phyloP scores from a whole-genome alignment of 257 asterid genomes.

The Solanum microdontum region DNA sequence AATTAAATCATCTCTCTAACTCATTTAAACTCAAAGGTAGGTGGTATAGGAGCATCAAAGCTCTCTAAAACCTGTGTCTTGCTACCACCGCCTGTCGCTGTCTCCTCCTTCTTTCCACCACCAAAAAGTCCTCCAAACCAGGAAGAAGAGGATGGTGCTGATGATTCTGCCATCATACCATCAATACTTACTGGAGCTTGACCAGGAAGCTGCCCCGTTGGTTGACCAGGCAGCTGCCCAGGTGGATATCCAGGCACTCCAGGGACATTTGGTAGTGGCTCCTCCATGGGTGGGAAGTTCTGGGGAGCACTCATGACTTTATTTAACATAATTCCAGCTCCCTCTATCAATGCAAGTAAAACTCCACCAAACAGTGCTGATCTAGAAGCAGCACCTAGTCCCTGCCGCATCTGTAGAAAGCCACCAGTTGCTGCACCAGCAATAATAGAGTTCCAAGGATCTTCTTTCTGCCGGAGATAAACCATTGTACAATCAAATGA shows the following conservation, averaged over 20 bases:
- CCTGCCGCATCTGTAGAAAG: conserved; percentile 20
- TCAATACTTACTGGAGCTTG: conserved; percentile 44
- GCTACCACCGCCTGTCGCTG: conserved; percentile 37
- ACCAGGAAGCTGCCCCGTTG: conserved; percentile 56
- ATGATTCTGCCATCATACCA: conserved; percentile 16
- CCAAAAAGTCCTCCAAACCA: conserved; percentile 87
- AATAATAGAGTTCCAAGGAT: conserved; percentile 29
- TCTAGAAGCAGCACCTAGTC: conserved; percentile 8
- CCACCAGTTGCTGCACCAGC: conserved; percentile 29
- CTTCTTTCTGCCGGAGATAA: conserved; percentile 22
- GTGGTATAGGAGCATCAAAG: conserved; percentile 84
- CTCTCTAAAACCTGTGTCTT: conserved; percentile 89
- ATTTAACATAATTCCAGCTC: conserved; percentile 22
- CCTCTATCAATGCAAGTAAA: conserved; percentile 22
- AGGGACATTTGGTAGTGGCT: conserved; percentile 30
- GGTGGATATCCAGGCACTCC: conserved; percentile 21
- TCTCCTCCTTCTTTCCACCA: conserved; percentile 41
- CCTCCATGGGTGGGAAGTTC: conserved; percentile 57
- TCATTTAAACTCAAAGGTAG: conserved; percentile 80
- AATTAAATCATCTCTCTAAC: background rate
- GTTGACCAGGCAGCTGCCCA: conserved; percentile 51
- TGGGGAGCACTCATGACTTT: conserved; percentile 12
- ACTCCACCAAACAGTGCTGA: conserved; percentile 23
- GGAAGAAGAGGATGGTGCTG: conserved; percentile 24
- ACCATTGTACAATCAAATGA: conserved; percentile 22